A percentile compares a stretch with the other conserved stretches of the same genome.
Evolutionary conservation across 2,329 filamentous ascomycete genomes (phyloP).

Genomic region (Lomentospora prolificans): DNA sequence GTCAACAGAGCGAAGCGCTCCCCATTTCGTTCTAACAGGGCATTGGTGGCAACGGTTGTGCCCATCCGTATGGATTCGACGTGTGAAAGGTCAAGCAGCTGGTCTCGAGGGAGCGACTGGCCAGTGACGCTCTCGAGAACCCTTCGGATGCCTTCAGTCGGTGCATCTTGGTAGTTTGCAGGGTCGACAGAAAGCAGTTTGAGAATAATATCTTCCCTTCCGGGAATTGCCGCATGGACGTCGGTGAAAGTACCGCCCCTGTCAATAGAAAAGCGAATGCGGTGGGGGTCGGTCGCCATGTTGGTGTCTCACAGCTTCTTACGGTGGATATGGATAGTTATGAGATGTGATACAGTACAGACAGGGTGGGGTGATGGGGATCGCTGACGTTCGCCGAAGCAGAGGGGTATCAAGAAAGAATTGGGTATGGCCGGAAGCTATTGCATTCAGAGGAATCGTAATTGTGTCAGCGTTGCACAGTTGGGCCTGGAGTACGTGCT

Average conservation of each 20-base stretch:
- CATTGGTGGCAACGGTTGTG: slow-evolving; percentile 69
- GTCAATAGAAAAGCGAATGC: background rate
- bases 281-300: background rate
- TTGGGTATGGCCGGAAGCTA: no score
- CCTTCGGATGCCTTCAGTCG: slow-evolving; percentile 59
- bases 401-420: no score
- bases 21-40: slow-evolving; percentile 57
- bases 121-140: slow-evolving; percentile 25
- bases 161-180: slow-evolving; percentile 18
- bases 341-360: no score
- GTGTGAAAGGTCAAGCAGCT: slow-evolving; percentile 33
- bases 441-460: no score
- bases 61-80: slow-evolving; percentile 57
- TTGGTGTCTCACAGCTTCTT: no score
- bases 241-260: slow-evolving; percentile 4
- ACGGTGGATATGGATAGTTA: no score
- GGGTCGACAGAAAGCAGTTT: slow-evolving; percentile 2
- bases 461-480: no score
- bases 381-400: no score
- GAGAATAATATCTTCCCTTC: background rate
- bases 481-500: no score
- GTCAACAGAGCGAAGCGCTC: slow-evolving; percentile 61
- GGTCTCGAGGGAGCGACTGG: slow-evolving; percentile 22
- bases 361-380: no score
- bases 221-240: background rate